Evolutionary conservation across 371 early-diverging fungal species (phyloP).

Genomic region (Mucor racemosus): DNA sequence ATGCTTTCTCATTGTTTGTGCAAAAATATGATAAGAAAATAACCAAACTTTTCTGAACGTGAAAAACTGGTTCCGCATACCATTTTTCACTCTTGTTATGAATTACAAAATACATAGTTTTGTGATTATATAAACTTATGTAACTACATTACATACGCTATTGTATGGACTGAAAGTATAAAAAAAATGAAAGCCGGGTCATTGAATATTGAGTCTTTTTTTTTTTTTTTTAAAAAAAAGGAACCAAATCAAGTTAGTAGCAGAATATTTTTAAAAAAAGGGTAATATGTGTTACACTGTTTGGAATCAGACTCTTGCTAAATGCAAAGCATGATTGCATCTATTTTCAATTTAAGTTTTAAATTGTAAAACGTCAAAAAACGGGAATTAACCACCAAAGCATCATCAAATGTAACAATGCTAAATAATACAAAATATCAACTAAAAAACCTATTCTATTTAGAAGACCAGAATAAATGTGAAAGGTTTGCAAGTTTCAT

Average conservation of each 20-base stretch:
- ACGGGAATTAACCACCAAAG: neutral
- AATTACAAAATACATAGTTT: neutral
- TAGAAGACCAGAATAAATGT: neutral
- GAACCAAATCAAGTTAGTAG: neutral
- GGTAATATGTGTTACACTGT: neutral
- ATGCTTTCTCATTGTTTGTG: too few species aligned
- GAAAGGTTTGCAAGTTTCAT: neutral
- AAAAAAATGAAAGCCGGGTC: neutral
- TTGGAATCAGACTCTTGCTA: neutral
- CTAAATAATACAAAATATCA: neutral
- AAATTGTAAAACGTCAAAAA: conserved; percentile 7
- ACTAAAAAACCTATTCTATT: neutral
- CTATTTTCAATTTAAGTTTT: conserved; percentile 8
- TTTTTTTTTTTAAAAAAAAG: too few species aligned
- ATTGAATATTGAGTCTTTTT: neutral
- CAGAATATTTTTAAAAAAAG: neutral
- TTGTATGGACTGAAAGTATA: too few species aligned
- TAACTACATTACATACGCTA: neutral
- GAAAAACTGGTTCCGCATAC: too few species aligned
- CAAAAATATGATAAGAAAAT: too few species aligned
- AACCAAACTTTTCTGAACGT: too few species aligned
- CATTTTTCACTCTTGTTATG: too few species aligned
- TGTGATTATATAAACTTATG: neutral
- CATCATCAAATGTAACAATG: conserved; percentile 1
- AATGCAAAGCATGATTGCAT: conserved; percentile 2